phyloP scores from a whole-genome alignment of 441 rosid genomes.

The Macaranga tanarius region DNA sequence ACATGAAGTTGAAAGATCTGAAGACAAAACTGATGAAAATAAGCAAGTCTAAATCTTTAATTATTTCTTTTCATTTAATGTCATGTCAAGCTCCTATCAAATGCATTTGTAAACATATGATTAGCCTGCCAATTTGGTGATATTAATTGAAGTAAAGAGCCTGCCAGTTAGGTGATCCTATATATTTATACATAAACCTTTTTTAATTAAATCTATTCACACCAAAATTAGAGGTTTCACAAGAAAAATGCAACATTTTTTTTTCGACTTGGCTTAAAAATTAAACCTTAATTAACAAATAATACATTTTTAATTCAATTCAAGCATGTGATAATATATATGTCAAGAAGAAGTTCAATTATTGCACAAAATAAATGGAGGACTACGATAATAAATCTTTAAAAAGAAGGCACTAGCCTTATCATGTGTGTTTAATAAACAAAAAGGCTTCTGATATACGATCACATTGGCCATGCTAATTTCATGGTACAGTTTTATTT shows the following conservation, averaged over 20 bases:
- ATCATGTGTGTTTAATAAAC: neutral
- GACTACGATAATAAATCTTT: neutral
- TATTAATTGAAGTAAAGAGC: too few relatives aligned
- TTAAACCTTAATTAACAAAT: neutral
- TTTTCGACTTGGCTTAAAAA: too few relatives aligned
- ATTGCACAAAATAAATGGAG: neutral
- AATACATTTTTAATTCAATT: neutral
- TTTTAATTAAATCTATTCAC: too few relatives aligned
- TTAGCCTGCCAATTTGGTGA: too few relatives aligned
- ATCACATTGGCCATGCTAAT: conserved; percentile 14
- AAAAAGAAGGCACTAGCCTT: conserved; percentile 5
- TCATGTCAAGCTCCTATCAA: too few relatives aligned
- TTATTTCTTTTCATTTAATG: too few relatives aligned
- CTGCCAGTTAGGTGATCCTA: too few relatives aligned
- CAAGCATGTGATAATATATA: conserved; percentile 2
- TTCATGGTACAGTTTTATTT: neutral
- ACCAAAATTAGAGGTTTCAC: too few relatives aligned
- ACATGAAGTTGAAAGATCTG: neutral
- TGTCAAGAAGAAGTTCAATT: neutral
- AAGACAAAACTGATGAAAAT: neutral
- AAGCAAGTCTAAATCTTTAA: too few relatives aligned
- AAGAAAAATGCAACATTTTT: too few relatives aligned
- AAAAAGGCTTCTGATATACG: neutral
- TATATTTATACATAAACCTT: too few relatives aligned
- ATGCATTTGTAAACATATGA: too few relatives aligned